phyloP scores from a whole-genome alignment of 78 protist genomes.

The Dictyostelium firmibasis region DNA sequence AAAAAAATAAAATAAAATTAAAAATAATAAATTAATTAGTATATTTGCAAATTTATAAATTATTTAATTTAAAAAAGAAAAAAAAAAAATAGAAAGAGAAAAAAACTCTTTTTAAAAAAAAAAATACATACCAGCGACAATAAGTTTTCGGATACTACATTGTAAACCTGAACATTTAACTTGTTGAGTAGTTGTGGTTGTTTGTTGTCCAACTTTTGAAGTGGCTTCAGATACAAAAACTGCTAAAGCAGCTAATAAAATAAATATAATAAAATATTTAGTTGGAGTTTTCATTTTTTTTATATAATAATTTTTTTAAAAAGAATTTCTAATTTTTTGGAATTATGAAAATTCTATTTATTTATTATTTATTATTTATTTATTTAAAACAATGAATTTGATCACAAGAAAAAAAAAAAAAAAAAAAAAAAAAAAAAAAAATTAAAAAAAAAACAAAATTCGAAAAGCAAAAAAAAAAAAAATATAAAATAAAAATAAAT shows the following conservation, averaged over 20 bases:
- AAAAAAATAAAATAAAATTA: too few relatives aligned
- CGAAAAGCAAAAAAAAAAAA: background rate
- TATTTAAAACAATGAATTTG: background rate
- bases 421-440: background rate
- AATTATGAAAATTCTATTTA: background rate
- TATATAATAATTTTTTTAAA: background rate
- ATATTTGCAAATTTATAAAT: background rate
- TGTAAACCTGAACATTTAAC: constrained; percentile 17
- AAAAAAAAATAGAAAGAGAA: too few relatives aligned
- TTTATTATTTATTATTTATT: background rate
- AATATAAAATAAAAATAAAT: background rate
- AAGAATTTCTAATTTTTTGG: background rate
- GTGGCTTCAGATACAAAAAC: background rate
- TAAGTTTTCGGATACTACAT: background rate
- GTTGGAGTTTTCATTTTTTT: constrained; percentile 10
- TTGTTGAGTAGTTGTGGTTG: background rate
- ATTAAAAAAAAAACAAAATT: background rate
- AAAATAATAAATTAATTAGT: background rate
- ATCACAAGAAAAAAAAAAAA: background rate
- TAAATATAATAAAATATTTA: background rate
- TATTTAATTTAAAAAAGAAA: too few relatives aligned
- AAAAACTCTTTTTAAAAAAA: too few relatives aligned
- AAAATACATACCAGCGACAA: background rate
- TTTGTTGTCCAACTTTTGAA: background rate
- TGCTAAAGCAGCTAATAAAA: constrained; percentile 11